Evolutionary conservation across 2,329 filamentous ascomycete species (phyloP).

Genomic region (Atkinsonella hypoxylon): DNA sequence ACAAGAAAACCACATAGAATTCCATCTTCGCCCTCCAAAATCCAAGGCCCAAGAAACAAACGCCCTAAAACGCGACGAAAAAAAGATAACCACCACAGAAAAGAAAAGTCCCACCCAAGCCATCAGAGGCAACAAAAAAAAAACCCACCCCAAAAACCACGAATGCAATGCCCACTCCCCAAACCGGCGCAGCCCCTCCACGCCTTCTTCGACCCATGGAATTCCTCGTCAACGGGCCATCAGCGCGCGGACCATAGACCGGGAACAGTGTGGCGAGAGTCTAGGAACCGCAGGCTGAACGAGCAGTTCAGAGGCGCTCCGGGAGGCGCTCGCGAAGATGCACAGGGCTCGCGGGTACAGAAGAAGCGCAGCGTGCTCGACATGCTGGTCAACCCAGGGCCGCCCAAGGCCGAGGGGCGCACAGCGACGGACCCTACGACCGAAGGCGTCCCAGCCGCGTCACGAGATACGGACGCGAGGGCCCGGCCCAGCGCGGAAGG

Average conservation of each 20-base stretch:
- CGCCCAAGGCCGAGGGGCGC: conserved; percentile 7
- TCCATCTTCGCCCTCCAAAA: too few species aligned
- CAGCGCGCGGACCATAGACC: conserved; percentile 61
- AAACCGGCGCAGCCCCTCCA: conserved; percentile 29
- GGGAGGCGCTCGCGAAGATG: conserved; percentile 12
- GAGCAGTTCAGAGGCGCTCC: conserved; percentile 54
- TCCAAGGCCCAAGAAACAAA: too few species aligned
- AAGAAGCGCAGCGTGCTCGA: conserved; percentile 33
- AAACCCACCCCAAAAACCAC: neutral
- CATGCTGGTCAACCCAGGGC: conserved; percentile 36
- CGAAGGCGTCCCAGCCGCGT: too few species aligned
- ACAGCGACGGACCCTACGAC: too few species aligned
- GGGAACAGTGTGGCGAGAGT: conserved; percentile 57
- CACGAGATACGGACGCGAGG: too few species aligned
- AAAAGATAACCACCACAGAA: neutral
- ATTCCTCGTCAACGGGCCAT: conserved; percentile 64
- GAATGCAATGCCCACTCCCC: conserved; percentile 9
- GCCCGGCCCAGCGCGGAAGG: too few species aligned
- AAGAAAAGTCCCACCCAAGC: too few species aligned
- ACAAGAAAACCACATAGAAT: too few species aligned
- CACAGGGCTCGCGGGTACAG: conserved; percentile 6
- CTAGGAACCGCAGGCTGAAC: conserved; percentile 55
- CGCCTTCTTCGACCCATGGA: conserved; percentile 54
- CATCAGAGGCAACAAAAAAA: too few species aligned
- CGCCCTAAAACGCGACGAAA: too few species aligned